Percentiles rank a stretch among this genome's conserved stretches.
These are phyloP conservation scores for Ensete ventricosum DNA, from an alignment of 176 grass and related monocot genomes.

Conservation along the genomic window DNA sequence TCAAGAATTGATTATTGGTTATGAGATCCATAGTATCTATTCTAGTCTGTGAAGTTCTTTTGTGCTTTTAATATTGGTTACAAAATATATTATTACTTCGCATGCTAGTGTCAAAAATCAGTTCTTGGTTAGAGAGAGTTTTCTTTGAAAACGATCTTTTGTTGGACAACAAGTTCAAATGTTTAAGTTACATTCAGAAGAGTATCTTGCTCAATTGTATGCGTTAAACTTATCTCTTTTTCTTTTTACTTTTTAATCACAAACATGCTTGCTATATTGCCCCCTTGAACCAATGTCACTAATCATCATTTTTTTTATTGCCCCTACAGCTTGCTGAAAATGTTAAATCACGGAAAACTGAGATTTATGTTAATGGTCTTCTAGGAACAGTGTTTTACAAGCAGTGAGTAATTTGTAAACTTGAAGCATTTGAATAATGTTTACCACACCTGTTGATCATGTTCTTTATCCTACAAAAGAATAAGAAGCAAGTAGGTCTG, in stretches of 20 bases:
- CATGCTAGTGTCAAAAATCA: too few relatives aligned
- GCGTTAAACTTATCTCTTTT: not conserved
- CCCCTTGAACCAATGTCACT: not conserved
- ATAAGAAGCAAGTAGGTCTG: not conserved
- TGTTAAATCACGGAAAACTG: not conserved
- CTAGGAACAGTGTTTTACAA: not conserved
- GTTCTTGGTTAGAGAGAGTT: too few relatives aligned
- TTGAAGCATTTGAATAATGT: not conserved
- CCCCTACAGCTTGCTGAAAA: conserved; percentile 1
- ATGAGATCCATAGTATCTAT: too few relatives aligned
- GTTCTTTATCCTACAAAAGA: not conserved
- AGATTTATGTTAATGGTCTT: conserved; percentile 7
- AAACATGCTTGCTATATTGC: not conserved
- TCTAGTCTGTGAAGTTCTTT: too few relatives aligned
- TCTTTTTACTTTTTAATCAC: not conserved
- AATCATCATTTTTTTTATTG: not conserved
- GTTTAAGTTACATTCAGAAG: too few relatives aligned
- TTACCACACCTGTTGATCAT: not conserved
- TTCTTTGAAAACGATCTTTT: too few relatives aligned
- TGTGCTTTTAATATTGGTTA: too few relatives aligned
- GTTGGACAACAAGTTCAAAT: too few relatives aligned
- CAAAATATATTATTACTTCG: too few relatives aligned
- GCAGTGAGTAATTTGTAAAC: not conserved
- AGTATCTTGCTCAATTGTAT: too few relatives aligned
- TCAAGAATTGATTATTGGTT: too few relatives aligned